These are phyloP conservation scores for Phytophthora pseudosyringae DNA, from an alignment of 352 stramenopile genomes.

Conservation along the genomic window DNA sequence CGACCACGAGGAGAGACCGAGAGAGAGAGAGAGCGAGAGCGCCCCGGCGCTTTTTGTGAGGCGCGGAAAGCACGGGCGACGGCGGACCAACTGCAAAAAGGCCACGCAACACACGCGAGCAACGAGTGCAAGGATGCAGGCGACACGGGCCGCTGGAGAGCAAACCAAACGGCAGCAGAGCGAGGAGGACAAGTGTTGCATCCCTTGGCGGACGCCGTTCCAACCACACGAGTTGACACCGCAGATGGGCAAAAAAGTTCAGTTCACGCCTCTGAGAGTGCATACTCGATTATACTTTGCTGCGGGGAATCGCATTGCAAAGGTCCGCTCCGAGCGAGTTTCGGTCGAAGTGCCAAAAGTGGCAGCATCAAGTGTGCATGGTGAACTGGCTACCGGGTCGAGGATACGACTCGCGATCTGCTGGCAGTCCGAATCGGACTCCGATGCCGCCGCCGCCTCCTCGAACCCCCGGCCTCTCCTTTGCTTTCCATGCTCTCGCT, in stretches of 20 bases:
- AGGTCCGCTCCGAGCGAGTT: neutral
- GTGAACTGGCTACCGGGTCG: constrained; percentile 27
- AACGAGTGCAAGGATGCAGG: constrained; percentile 14
- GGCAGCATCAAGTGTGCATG: constrained; percentile 20
- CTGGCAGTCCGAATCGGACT: too few relatives aligned
- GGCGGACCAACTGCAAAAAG: constrained; percentile 41
- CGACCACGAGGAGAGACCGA: constrained; percentile 22
- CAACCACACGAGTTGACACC: constrained; percentile 28
- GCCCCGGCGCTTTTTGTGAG: constrained; percentile 22
- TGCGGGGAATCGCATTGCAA: neutral
- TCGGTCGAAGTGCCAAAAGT: constrained; percentile 6
- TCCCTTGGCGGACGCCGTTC: constrained; percentile 8
- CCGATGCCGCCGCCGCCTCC: neutral
- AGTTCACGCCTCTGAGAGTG: constrained; percentile 12
- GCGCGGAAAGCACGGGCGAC: constrained; percentile 26
- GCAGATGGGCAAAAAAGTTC: constrained; percentile 28
- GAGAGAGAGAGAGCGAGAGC: constrained; percentile 25
- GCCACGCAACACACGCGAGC: constrained; percentile 13
- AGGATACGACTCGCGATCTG: constrained; percentile 32
- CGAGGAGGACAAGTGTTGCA: constrained; percentile 31
- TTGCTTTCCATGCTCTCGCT: constrained; percentile 15
- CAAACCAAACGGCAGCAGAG: neutral
- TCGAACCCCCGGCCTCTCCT: constrained; percentile 10
- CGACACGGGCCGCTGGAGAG: neutral
- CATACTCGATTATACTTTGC: constrained; percentile 7